Percentiles rank a stretch among this genome's conserved stretches.
Conservation (phyloP, 768 basidiomycete genomes). For the Agrocybe praecox region DNA sequence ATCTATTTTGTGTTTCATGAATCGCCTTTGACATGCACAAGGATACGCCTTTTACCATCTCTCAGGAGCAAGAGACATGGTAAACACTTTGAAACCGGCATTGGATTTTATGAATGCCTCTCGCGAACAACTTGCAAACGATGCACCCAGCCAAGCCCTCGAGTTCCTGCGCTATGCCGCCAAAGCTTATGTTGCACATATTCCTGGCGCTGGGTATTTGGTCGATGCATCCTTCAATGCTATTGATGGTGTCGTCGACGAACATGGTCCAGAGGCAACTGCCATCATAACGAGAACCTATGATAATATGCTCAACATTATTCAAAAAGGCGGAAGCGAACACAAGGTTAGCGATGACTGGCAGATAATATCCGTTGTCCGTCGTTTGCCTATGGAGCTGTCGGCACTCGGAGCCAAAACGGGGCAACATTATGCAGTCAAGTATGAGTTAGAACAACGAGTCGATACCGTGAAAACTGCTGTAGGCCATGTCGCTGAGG, state of each 20-base stretch:
- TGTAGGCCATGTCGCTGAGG: background rate
- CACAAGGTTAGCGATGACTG: conserved; percentile 7
- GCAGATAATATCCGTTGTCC: conserved; percentile 9
- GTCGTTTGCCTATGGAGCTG: conserved; percentile 10
- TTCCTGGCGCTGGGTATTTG: conserved; percentile 38
- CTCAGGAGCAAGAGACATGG: conserved; percentile 37
- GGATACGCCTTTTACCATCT: conserved; percentile 44
- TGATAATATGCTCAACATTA: conserved; percentile 30
- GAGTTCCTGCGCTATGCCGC: conserved; percentile 38
- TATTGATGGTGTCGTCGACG: conserved; percentile 37
- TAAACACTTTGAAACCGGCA: conserved; percentile 34
- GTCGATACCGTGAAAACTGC: background rate
- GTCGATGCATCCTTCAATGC: conserved; percentile 46
- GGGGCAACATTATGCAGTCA: conserved; percentile 8
- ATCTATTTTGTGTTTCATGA: background rate
- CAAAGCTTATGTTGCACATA: conserved; percentile 39
- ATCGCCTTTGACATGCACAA: conserved; percentile 12
- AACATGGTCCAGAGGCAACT: conserved; percentile 41
- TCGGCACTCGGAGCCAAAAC: conserved; percentile 8
- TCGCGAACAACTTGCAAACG: conserved; percentile 22
- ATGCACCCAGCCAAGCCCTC: conserved; percentile 31
- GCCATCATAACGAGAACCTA: conserved; percentile 37
- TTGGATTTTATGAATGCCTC: conserved; percentile 16
- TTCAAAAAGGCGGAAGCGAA: conserved; percentile 15
- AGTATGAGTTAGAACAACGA: conserved; percentile 10